These are phyloP conservation scores for Sicyos baderoa DNA, from an alignment of 306 rosid genomes.

Conservation along the genomic window DNA sequence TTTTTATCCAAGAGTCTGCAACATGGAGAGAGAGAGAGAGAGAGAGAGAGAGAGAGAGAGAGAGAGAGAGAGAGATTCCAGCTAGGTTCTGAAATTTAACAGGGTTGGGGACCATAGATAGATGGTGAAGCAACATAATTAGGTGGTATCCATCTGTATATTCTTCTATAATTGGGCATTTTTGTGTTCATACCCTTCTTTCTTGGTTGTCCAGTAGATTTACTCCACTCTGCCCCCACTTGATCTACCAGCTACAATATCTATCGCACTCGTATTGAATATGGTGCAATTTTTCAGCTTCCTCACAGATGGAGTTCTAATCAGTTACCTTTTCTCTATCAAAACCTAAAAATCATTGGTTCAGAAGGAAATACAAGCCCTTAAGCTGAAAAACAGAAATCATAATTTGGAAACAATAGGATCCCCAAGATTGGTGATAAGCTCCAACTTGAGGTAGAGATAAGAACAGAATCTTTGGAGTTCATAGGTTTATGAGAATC, in stretches of 20 bases:
- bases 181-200: constrained; percentile 32
- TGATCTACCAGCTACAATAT: constrained; percentile 28
- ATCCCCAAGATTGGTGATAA: constrained; percentile 17
- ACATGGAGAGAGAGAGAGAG: not conserved
- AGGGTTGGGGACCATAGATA: constrained; percentile 53
- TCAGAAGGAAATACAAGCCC: constrained; percentile 16
- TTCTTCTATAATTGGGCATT: constrained; percentile 45
- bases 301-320: constrained; percentile 19
- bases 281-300: constrained; percentile 29
- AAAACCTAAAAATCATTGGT: constrained; percentile 13
- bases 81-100: constrained; percentile 43
- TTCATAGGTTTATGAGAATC: constrained; percentile 34
- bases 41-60: constrained; percentile 17
- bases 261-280: constrained; percentile 22
- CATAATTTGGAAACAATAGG: constrained; percentile 8
- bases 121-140: constrained; percentile 33
- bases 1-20: constrained; percentile 12
- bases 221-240: constrained; percentile 37
- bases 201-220: constrained; percentile 38
- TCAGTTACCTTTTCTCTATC: constrained; percentile 15
- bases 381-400: constrained; percentile 10
- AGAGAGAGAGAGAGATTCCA: constrained; percentile 32
- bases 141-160: constrained; percentile 37
- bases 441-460: constrained; percentile 25
- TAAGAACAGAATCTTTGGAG: constrained; percentile 25